phyloP scores from a whole-genome alignment of 2,329 filamentous ascomycete genomes.

The Penicillium sp. region DNA sequence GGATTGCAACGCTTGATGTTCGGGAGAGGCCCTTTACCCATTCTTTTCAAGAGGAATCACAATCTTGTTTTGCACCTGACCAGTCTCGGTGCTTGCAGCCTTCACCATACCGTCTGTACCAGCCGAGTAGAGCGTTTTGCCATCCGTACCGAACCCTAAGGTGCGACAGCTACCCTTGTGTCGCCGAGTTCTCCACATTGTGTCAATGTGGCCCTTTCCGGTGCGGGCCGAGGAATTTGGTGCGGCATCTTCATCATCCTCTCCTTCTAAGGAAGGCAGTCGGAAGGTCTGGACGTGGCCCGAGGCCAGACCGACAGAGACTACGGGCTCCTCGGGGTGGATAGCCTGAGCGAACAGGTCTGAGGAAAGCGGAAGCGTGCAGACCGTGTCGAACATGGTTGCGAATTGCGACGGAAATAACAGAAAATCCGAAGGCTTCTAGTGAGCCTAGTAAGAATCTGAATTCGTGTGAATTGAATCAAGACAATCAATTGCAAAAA shows the following conservation, averaged over 20 bases:
- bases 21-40: conserved; percentile 35
- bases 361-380: conserved; percentile 78
- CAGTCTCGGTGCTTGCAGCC: conserved; percentile 58
- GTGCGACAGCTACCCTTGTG: conserved; percentile 93
- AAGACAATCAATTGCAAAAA: neutral
- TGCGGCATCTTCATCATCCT: conserved; percentile 50
- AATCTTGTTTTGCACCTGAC: conserved; percentile 77
- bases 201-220: conserved; percentile 76
- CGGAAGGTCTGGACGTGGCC: conserved; percentile 85
- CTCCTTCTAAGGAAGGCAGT: conserved; percentile 60
- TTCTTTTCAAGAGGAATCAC: conserved; percentile 60
- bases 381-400: conserved; percentile 85
- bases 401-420: neutral
- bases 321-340: conserved; percentile 78
- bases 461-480: neutral
- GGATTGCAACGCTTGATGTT: conserved; percentile 3
- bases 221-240: conserved; percentile 48
- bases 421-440: neutral
- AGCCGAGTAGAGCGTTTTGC: conserved; percentile 62
- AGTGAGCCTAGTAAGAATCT: neutral
- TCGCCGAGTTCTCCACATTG: conserved; percentile 78
- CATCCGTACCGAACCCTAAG: conserved; percentile 76
- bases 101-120: conserved; percentile 66
- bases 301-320: conserved; percentile 80
- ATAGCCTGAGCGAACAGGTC: conserved; percentile 88